A percentile compares a stretch with the other conserved stretches of the same genome.
These are phyloP conservation scores for Flaveria sonorensis DNA, from an alignment of 129 eudicot genomes.

Conservation along the genomic window DNA sequence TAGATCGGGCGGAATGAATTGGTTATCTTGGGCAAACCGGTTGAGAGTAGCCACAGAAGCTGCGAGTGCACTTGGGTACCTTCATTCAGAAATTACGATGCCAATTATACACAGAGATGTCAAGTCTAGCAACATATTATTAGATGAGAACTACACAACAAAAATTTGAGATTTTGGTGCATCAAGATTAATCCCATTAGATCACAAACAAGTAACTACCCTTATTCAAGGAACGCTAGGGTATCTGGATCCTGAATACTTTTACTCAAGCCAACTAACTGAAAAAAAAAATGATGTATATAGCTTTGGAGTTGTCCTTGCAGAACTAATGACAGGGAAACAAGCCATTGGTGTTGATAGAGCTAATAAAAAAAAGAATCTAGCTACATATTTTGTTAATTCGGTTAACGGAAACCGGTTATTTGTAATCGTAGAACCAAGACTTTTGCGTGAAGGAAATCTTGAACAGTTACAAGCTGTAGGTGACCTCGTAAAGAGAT, in stretches of 20 bases:
- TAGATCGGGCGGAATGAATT: conserved; percentile 25
- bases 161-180: conserved; percentile 71
- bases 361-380: conserved; percentile 32
- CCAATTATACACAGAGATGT: conserved; percentile 63
- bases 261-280: conserved; percentile 44
- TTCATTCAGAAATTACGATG: conserved; percentile 49
- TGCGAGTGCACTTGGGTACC: conserved; percentile 54
- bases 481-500: conserved; percentile 43
- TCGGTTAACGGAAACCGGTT: conserved; percentile 44
- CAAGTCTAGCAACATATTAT: conserved; percentile 52
- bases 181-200: conserved; percentile 51
- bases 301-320: conserved; percentile 62
- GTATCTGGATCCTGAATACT: conserved; percentile 60
- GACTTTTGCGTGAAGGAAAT: conserved; percentile 43
- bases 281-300: conserved; percentile 61
- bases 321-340: conserved; percentile 53
- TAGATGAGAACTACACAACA: conserved; percentile 50
- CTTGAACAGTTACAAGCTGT: conserved; percentile 43
- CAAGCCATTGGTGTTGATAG: conserved; percentile 38
- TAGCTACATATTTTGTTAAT: conserved; percentile 42
- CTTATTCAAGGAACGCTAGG: conserved; percentile 59
- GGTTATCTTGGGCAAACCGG: conserved; percentile 56
- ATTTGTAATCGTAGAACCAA: conserved; percentile 43
- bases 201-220: conserved; percentile 53
- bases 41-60: conserved; percentile 53